phyloP scores from a whole-genome alignment of 2,329 filamentous ascomycete species.

The Juglanconis juglandina region DNA sequence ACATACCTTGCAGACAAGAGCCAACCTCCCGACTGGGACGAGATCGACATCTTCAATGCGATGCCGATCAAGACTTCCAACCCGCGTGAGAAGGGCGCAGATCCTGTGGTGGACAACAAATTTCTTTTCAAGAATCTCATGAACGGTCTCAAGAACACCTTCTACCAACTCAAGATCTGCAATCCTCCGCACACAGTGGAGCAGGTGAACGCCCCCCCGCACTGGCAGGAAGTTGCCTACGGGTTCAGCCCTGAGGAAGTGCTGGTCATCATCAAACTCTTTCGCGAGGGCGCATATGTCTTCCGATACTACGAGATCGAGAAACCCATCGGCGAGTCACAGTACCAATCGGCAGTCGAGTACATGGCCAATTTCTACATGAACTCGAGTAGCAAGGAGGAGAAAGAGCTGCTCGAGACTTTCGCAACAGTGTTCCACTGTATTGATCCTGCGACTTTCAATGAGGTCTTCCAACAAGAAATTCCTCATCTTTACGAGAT shows the following conservation, averaged over 20 bases:
- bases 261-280: slow-evolving; percentile 91
- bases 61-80: slow-evolving; percentile 96
- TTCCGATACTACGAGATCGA: slow-evolving; percentile 97
- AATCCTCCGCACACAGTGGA: slow-evolving; percentile 75
- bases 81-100: slow-evolving; percentile 79
- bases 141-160: slow-evolving; percentile 92
- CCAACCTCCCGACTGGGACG: slow-evolving; percentile 86
- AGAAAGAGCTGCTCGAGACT: slow-evolving; percentile 94
- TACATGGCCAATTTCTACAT: slow-evolving; percentile 94
- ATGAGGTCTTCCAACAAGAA: slow-evolving; percentile 96
- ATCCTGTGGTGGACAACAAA: slow-evolving; percentile 94
- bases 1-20: slow-evolving; percentile 82
- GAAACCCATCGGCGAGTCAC: slow-evolving; percentile 67
- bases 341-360: slow-evolving; percentile 79
- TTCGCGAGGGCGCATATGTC: slow-evolving; percentile 91
- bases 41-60: slow-evolving; percentile 94
- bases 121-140: slow-evolving; percentile 96
- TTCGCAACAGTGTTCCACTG: slow-evolving; percentile 99
- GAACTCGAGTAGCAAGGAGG: slow-evolving; percentile 88
- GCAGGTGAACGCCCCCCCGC: slow-evolving; percentile 70
- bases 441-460: slow-evolving; percentile 96
- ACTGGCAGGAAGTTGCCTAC: slow-evolving; percentile 94
- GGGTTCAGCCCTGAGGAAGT: slow-evolving; percentile 98
- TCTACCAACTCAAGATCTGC: slow-evolving; percentile 89
- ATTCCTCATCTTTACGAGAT: slow-evolving; percentile 96